Conservation (phyloP, 495 filamentous ascomycete genomes). For the Pseudoneurospora amorphoporcata region DNA sequence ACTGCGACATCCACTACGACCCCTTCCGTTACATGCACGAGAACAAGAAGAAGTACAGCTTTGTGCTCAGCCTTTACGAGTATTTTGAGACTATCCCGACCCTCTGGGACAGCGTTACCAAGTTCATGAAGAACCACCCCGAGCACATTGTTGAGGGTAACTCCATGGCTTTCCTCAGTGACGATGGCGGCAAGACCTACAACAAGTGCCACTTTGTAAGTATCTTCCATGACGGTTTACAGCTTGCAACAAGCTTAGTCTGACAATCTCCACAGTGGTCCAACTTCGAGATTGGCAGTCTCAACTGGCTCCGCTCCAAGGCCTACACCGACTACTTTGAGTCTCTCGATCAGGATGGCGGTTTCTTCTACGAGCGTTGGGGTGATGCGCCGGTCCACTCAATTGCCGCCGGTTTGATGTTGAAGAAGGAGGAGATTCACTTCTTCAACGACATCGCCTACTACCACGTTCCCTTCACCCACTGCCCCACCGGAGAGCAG, state of each 20-base stretch:
- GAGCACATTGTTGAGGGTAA: conserved; percentile 79
- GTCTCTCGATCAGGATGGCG: conserved; percentile 67
- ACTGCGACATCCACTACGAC: conserved; percentile 75
- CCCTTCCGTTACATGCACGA: conserved; percentile 82
- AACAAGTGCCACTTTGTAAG: conserved; percentile 95
- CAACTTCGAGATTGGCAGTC: conserved; percentile 81
- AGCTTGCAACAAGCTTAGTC: neutral
- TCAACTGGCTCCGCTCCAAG: conserved; percentile 73
- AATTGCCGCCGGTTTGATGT: conserved; percentile 77
- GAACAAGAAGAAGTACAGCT: conserved; percentile 84
- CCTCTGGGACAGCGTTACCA: conserved; percentile 86
- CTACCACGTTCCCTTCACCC: conserved; percentile 97
- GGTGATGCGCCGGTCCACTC: conserved; percentile 88
- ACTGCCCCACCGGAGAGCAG: conserved; percentile 86
- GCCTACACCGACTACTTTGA: conserved; percentile 75
- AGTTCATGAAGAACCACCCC: conserved; percentile 79
- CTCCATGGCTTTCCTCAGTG: conserved; percentile 82
- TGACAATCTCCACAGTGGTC: conserved; percentile 53
- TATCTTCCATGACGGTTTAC: conserved; percentile 5
- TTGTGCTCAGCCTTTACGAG: conserved; percentile 83
- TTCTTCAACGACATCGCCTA: conserved; percentile 99
- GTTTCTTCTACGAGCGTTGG: conserved; percentile 92
- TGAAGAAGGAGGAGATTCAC: conserved; percentile 87
- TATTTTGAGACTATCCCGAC: conserved; percentile 94
- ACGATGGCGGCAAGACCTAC: conserved; percentile 80